Conservation (phyloP, 108 stramenopile genomes). For the Schizochytrium sp. region DNA sequence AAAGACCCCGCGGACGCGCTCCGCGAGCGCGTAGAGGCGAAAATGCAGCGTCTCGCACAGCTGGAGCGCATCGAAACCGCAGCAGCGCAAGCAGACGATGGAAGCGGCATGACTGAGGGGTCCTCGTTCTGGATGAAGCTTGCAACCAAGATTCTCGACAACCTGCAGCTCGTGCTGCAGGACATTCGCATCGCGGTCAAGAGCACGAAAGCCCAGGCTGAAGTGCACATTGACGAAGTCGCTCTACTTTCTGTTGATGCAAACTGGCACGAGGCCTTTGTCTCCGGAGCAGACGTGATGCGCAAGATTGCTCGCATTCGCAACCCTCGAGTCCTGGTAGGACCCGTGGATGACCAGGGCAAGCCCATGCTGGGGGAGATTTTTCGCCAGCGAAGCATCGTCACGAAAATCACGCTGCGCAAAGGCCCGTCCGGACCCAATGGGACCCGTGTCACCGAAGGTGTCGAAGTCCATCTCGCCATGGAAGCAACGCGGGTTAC, state of each 20-base stretch:
- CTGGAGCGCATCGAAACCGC: not conserved
- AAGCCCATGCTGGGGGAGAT: not conserved
- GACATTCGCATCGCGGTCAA: not conserved
- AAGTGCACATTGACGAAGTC: not conserved
- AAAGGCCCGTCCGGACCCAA: not conserved
- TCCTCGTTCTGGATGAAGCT: not conserved
- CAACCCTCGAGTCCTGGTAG: not conserved
- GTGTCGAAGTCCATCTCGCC: not conserved
- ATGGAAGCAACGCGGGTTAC: not conserved
- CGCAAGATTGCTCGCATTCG: not conserved
- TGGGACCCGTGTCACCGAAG: not conserved
- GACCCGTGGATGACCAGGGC: not conserved
- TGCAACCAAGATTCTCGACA: not conserved
- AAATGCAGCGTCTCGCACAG: not conserved
- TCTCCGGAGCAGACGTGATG: not conserved
- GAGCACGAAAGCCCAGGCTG: not conserved
- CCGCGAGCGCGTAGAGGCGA: not conserved
- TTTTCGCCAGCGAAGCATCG: not conserved
- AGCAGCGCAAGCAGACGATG: not conserved
- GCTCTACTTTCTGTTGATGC: not conserved
- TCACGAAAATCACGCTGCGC: not conserved
- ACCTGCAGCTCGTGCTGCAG: conserved; percentile 8
- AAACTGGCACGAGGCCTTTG: conserved; percentile 10
- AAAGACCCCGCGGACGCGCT: not conserved
- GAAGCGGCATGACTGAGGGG: not conserved